Evolutionary conservation across 2,329 filamentous ascomycete genomes (phyloP).

Genomic region (Ceratocystis papillata): DNA sequence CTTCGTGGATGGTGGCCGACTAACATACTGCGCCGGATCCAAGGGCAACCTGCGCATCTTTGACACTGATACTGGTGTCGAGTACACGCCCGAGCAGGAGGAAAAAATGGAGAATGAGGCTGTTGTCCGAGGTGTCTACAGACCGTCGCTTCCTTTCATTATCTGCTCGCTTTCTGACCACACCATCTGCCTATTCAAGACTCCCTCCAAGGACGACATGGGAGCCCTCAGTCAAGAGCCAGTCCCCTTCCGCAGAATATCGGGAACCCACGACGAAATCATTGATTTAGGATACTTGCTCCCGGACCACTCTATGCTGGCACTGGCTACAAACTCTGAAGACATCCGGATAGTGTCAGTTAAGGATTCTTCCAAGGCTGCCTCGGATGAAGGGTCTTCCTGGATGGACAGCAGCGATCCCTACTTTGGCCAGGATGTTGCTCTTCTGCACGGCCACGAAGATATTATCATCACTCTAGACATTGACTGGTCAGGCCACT

Average conservation of each 20-base stretch:
- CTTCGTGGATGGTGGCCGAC: conserved; percentile 58
- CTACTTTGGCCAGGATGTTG: conserved; percentile 85
- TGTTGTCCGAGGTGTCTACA: conserved; percentile 62
- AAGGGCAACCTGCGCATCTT: conserved; percentile 75
- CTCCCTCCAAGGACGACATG: conserved; percentile 30
- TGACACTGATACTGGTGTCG: conserved; percentile 64
- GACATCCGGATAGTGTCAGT: conserved; percentile 81
- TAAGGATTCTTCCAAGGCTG: conserved; percentile 30
- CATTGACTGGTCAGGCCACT: conserved; percentile 92
- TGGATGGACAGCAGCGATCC: conserved; percentile 30
- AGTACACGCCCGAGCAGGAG: conserved; percentile 65
- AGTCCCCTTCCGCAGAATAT: conserved; percentile 63
- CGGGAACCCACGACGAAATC: conserved; percentile 93
- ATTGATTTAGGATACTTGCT: conserved; percentile 87
- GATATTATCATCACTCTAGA: conserved; percentile 95
- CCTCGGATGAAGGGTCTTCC: conserved; percentile 27
- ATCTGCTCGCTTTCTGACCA: conserved; percentile 82
- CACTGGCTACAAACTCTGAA: conserved; percentile 89
- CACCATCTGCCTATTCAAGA: conserved; percentile 63
- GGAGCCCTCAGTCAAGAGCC: conserved; percentile 28
- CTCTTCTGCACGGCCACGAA: conserved; percentile 75
- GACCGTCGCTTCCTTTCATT: conserved; percentile 55
- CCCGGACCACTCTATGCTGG: conserved; percentile 67
- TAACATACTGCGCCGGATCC: conserved; percentile 76
- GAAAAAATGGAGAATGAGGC: conserved; percentile 50